A percentile compares a stretch with the other conserved stretches of the same genome.
phyloP scores from a whole-genome alignment of 495 filamentous ascomycete genomes.

The Neurospora sp. region DNA sequence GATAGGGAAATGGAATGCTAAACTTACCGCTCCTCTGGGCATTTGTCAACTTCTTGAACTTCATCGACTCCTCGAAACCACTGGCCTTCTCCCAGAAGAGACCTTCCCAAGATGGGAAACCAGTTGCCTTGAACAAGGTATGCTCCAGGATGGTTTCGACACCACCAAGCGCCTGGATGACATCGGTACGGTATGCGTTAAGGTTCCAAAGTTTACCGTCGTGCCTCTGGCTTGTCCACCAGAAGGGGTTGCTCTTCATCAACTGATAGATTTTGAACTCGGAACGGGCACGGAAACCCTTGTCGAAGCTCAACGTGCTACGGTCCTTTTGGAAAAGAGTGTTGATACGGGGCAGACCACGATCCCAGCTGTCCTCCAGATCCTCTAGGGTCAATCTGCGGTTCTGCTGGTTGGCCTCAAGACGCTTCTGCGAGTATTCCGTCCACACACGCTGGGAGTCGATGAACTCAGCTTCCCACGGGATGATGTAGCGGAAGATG shows the following conservation, averaged over 20 bases:
- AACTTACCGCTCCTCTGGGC: conserved; percentile 74
- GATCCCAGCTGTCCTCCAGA: conserved; percentile 98
- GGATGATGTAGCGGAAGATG: conserved; percentile 99
- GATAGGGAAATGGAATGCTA: background rate
- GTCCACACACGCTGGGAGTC: conserved; percentile 99
- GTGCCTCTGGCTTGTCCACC: conserved; percentile 98
- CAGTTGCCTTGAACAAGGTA: conserved; percentile 96
- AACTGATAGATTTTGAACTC: conserved; percentile 98
- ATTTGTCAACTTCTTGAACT: conserved; percentile 99
- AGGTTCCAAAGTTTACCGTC: conserved; percentile 99
- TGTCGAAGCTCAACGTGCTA: conserved; percentile 96
- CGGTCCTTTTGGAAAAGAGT: conserved; percentile 99
- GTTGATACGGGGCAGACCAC: conserved; percentile 96
- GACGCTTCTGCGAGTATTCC: conserved; percentile 95
- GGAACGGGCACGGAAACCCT: conserved; percentile 89
- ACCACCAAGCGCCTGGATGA: conserved; percentile 96
- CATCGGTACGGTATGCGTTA: conserved; percentile 96
- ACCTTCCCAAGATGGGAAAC: conserved; percentile 98
- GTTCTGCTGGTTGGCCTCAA: conserved; percentile 97
- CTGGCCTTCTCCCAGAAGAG: conserved; percentile 92
- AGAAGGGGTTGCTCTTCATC: conserved; percentile 99
- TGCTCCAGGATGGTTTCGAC: conserved; percentile 99
- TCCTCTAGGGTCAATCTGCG: conserved; percentile 90
- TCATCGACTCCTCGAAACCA: conserved; percentile 50
- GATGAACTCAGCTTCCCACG: conserved; percentile 99